Evolutionary conservation across 345 rosid genomes (phyloP).

Genomic region (Citrus maxima): DNA sequence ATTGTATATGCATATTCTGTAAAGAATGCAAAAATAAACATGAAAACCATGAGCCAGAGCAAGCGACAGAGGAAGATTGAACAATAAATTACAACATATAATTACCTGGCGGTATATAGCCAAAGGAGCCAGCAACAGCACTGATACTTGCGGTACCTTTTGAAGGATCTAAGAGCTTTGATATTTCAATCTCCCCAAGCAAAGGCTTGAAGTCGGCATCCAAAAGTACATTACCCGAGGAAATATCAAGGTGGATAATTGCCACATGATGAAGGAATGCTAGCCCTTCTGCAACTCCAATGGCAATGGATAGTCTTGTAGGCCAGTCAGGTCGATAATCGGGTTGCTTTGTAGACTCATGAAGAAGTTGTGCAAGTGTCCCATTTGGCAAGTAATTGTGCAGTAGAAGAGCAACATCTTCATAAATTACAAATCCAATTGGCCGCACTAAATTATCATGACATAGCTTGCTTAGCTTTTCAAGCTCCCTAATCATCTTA

Average conservation of each 20-base stretch:
- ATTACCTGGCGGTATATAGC: slow-evolving; percentile 95
- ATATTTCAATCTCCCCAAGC: slow-evolving; percentile 91
- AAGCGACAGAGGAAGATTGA: not conserved
- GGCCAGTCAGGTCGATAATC: slow-evolving; percentile 92
- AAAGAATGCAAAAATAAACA: slow-evolving; percentile 2
- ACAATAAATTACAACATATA: not conserved
- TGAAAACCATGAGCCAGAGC: not conserved
- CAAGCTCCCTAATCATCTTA: slow-evolving; percentile 97
- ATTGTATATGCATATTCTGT: slow-evolving; percentile 91
- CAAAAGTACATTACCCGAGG: slow-evolving; percentile 74
- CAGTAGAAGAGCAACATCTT: slow-evolving; percentile 88
- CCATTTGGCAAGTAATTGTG: slow-evolving; percentile 83
- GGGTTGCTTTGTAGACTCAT: slow-evolving; percentile 57
- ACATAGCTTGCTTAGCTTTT: slow-evolving; percentile 88
- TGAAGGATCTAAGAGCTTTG: slow-evolving; percentile 77
- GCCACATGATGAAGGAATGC: slow-evolving; percentile 92
- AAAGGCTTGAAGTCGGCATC: slow-evolving; percentile 70
- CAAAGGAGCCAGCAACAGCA: slow-evolving; percentile 92
- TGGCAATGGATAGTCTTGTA: slow-evolving; percentile 69
- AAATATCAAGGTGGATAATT: slow-evolving; percentile 84
- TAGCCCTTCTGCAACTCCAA: slow-evolving; percentile 90
- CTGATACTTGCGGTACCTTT: slow-evolving; percentile 88
- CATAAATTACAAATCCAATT: slow-evolving; percentile 84
- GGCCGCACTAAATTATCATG: slow-evolving; percentile 84
- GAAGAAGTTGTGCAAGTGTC: slow-evolving; percentile 75